A percentile compares a stretch with the other conserved stretches of the same genome.
phyloP scores from a whole-genome alignment of 257 asterid species.

The Gentiana straminea region DNA sequence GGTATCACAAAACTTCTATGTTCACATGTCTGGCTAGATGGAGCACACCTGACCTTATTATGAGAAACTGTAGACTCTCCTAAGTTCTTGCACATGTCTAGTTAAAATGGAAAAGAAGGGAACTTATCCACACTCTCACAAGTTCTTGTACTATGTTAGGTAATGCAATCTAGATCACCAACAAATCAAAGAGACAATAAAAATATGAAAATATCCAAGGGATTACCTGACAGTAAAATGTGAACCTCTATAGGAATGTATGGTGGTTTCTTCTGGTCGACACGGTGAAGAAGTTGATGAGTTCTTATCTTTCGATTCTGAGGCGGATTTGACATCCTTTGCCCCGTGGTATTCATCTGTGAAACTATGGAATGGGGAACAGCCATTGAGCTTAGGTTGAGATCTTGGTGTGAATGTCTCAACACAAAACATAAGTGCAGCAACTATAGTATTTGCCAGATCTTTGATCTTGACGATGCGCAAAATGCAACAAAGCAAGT shows the following conservation, averaged over 20 bases:
- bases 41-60: no score
- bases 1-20: no score
- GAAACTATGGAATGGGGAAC: slow-evolving; percentile 25
- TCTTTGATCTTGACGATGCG: slow-evolving; percentile 96
- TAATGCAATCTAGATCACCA: background rate
- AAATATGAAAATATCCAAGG: background rate
- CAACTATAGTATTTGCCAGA: slow-evolving; percentile 83
- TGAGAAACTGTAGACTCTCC: no score
- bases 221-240: slow-evolving; percentile 49
- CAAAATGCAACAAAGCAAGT: slow-evolving; percentile 93
- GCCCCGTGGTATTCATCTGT: slow-evolving; percentile 24
- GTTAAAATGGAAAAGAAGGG: no score
- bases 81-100: no score
- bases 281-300: slow-evolving; percentile 37
- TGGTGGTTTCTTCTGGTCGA: slow-evolving; percentile 24
- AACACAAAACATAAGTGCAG: slow-evolving; percentile 66
- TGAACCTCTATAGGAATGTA: slow-evolving; percentile 25
- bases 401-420: slow-evolving; percentile 34
- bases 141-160: background rate
- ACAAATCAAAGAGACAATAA: background rate
- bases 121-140: background rate
- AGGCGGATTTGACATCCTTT: slow-evolving; percentile 15
- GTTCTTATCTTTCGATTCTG: slow-evolving; percentile 21
- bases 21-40: no score
- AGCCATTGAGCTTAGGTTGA: slow-evolving; percentile 61